Percentiles rank a stretch among this genome's conserved stretches.
Conservation (phyloP, 2,329 filamentous ascomycete genomes). For the Fusarium redolens region DNA sequence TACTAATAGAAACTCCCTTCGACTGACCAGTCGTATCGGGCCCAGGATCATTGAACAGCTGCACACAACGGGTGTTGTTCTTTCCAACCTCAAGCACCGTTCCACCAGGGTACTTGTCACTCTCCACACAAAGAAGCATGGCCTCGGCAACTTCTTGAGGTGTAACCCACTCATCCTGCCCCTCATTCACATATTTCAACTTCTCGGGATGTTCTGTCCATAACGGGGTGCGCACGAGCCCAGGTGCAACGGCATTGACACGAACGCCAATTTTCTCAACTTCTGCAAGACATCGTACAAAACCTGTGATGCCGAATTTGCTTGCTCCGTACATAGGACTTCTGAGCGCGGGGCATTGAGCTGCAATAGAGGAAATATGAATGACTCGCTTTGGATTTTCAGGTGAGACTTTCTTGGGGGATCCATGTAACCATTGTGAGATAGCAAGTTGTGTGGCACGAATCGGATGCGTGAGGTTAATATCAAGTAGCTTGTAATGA, state of each 20-base stretch:
- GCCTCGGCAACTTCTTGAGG: constrained; percentile 56
- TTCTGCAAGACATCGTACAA: constrained; percentile 54
- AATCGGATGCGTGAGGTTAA: constrained; percentile 57
- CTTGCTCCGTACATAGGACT: constrained; percentile 54
- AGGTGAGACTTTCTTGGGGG: constrained; percentile 27
- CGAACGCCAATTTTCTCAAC: constrained; percentile 53
- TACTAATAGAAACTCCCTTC: constrained; percentile 46
- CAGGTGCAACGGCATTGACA: constrained; percentile 59
- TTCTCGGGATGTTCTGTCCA: constrained; percentile 60
- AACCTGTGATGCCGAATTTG: constrained; percentile 54
- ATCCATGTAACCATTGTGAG: constrained; percentile 50
- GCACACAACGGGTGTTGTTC: constrained; percentile 48
- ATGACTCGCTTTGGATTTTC: constrained; percentile 52
- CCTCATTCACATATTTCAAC: constrained; percentile 50
- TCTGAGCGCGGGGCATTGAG: constrained; percentile 48
- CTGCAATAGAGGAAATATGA: constrained; percentile 53
- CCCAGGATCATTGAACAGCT: constrained; percentile 53
- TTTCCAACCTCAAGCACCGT: constrained; percentile 56
- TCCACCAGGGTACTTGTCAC: constrained; percentile 50
- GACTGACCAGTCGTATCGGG: constrained; percentile 46
- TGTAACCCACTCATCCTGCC: constrained; percentile 54
- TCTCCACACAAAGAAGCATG: constrained; percentile 56
- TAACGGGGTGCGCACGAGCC: constrained; percentile 57
- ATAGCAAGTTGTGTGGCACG: constrained; percentile 55
- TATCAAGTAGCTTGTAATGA: constrained; percentile 52